Conservation (phyloP, 352 stramenopile species). For the Globisporangium spiculum region DNA sequence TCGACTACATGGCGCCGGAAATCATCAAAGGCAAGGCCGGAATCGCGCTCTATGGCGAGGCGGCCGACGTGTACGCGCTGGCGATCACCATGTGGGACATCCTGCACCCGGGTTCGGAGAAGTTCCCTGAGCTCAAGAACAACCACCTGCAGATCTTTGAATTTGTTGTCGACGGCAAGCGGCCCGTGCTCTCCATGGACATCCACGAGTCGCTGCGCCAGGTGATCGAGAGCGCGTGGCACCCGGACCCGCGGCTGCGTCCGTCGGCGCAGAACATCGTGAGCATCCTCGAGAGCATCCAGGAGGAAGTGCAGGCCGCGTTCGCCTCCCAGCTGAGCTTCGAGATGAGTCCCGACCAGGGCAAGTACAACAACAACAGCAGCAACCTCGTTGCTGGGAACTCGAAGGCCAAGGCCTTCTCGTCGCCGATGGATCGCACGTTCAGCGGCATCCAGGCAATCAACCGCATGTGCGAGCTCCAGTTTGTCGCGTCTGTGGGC, state of each 20-base stretch:
- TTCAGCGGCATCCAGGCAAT: constrained; percentile 11
- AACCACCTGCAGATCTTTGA: constrained; percentile 43
- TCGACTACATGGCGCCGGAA: constrained; percentile 81
- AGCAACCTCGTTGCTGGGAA: background rate
- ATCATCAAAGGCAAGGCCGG: constrained; percentile 69
- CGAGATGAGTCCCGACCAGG: constrained; percentile 10
- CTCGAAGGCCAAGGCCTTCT: background rate
- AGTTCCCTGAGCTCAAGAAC: constrained; percentile 35
- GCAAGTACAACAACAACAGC: background rate
- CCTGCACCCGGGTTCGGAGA: constrained; percentile 44
- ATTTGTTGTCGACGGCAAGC: constrained; percentile 34
- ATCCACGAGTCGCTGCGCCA: constrained; percentile 16
- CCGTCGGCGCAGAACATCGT: constrained; percentile 27
- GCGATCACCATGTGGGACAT: constrained; percentile 81
- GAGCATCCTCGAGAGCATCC: constrained; percentile 24
- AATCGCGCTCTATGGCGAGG: constrained; percentile 50
- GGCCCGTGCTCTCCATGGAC: constrained; percentile 19
- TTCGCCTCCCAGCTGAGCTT: constrained; percentile 11
- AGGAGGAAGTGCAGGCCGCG: constrained; percentile 20
- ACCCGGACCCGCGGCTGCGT: constrained; percentile 14
- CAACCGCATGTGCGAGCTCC: constrained; percentile 25
- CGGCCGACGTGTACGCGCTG: constrained; percentile 71
- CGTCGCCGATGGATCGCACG: background rate
- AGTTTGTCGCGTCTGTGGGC: constrained; percentile 17
- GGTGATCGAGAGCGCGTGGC: constrained; percentile 24